Evolutionary conservation across 2,329 filamentous ascomycete species (phyloP).

Genomic region (Colletotrichum orbiculare): DNA sequence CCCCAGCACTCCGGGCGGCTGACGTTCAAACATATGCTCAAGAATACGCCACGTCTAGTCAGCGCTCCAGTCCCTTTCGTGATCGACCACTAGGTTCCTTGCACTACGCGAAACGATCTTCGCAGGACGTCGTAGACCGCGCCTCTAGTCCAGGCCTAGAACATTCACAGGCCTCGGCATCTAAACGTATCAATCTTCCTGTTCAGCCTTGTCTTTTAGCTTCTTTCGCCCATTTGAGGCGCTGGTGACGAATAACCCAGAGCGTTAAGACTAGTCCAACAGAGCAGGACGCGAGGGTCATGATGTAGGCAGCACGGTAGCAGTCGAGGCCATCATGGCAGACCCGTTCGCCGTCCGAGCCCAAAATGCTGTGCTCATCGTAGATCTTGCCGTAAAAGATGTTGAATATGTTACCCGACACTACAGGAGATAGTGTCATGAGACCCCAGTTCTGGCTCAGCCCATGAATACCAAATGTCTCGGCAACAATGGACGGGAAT

Average conservation of each 20-base stretch:
- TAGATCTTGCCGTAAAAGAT: constrained; percentile 88
- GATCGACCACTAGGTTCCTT: too few relatives aligned
- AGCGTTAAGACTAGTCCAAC: constrained; percentile 76
- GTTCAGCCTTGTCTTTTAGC: constrained; percentile 49
- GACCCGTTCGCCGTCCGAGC: constrained; percentile 74
- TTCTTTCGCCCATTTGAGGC: constrained; percentile 49
- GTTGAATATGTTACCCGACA: constrained; percentile 93
- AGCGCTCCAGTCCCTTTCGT: too few relatives aligned
- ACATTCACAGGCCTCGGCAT: background rate
- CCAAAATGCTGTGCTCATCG: constrained; percentile 80
- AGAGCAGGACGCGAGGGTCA: constrained; percentile 79
- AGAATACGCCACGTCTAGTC: too few relatives aligned
- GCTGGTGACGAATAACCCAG: constrained; percentile 74
- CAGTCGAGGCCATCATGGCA: constrained; percentile 84
- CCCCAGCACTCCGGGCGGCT: too few relatives aligned
- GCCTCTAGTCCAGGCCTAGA: too few relatives aligned
- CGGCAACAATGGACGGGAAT: constrained; percentile 88
- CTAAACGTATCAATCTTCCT: constrained; percentile 47
- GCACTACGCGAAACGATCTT: too few relatives aligned
- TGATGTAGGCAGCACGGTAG: constrained; percentile 83
- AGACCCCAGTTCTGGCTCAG: constrained; percentile 96
- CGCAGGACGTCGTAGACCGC: too few relatives aligned
- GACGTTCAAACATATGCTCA: too few relatives aligned
- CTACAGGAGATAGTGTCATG: constrained; percentile 89
- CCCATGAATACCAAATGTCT: constrained; percentile 90